Evolutionary conservation across 2,329 filamentous ascomycete genomes (phyloP).

Genomic region (Stagonosporopsis rhizophila): DNA sequence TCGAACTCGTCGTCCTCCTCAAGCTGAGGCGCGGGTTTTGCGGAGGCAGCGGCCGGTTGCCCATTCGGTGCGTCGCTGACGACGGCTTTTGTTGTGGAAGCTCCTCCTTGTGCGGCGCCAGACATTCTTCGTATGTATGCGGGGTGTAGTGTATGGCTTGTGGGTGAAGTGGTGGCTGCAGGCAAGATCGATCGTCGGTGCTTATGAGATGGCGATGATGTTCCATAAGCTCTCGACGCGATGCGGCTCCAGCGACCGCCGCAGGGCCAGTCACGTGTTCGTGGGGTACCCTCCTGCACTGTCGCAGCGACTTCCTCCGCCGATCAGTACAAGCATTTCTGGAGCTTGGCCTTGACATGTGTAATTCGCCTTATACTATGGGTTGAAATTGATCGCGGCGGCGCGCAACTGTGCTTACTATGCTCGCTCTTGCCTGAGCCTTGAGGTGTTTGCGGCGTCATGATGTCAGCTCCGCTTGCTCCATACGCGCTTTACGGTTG

Average conservation of each 20-base stretch:
- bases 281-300: slow-evolving; percentile 2
- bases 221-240: slow-evolving; percentile 9
- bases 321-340: slow-evolving; percentile 3
- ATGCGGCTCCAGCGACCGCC: slow-evolving; percentile 12
- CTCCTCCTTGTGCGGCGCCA: slow-evolving; percentile 49
- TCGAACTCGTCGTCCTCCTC: slow-evolving; percentile 99
- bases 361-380: neutral
- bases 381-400: neutral
- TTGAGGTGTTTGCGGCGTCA: slow-evolving; percentile 6
- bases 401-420: neutral
- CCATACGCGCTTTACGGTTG: slow-evolving; percentile 12
- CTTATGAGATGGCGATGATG: slow-evolving; percentile 14
- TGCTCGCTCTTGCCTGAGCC: neutral
- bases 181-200: neutral
- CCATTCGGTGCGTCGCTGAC: slow-evolving; percentile 22
- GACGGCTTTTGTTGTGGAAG: slow-evolving; percentile 51
- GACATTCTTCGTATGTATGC: slow-evolving; percentile 53
- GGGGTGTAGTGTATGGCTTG: neutral
- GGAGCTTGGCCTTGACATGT: slow-evolving; percentile 7
- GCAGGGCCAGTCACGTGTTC: slow-evolving; percentile 11
- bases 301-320: neutral
- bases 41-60: slow-evolving; percentile 27
- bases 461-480: slow-evolving; percentile 12
- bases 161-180: neutral
- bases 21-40: slow-evolving; percentile 70